These are phyloP conservation scores for Rhynchosporium graminicola DNA, from an alignment of 2,329 filamentous ascomycete genomes.

Conservation along the genomic window DNA sequence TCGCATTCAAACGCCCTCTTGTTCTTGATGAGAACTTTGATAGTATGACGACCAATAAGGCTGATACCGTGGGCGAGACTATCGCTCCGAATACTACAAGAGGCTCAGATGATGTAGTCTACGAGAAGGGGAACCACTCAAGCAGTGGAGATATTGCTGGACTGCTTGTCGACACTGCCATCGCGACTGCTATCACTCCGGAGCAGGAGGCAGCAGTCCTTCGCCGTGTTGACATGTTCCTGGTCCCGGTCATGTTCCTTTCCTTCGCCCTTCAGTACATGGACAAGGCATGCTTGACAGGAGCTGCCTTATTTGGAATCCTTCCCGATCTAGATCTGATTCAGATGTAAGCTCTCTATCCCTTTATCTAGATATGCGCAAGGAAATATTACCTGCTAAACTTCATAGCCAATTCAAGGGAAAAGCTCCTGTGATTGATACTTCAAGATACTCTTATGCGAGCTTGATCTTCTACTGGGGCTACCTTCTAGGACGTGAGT, in stretches of 20 bases:
- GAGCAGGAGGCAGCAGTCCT: slow-evolving; percentile 17
- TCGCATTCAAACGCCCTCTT: background rate
- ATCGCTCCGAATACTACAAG: slow-evolving; percentile 4
- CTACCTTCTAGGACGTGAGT: slow-evolving; percentile 24
- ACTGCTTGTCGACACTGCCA: slow-evolving; percentile 7
- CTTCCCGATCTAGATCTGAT: slow-evolving; percentile 12
- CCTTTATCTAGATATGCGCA: background rate
- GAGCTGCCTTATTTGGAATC: slow-evolving; percentile 17
- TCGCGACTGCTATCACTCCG: slow-evolving; percentile 19
- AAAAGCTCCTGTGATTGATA: slow-evolving; percentile 45
- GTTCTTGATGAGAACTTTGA: background rate
- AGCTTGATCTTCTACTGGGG: slow-evolving; percentile 44
- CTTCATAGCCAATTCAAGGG: background rate
- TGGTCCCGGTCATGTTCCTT: slow-evolving; percentile 44
- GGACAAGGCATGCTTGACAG: slow-evolving; percentile 29
- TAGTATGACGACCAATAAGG: background rate
- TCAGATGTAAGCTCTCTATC: background rate
- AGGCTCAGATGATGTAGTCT: slow-evolving; percentile 3
- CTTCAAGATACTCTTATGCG: slow-evolving; percentile 54
- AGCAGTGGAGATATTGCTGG: slow-evolving; percentile 2
- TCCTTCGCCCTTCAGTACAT: slow-evolving; percentile 29
- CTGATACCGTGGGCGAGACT: slow-evolving; percentile 4
- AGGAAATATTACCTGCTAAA: background rate
- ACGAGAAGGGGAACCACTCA: background rate
- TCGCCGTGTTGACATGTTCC: slow-evolving; percentile 38